Conservation (phyloP, 257 asterid species). For the Mentha longifolia region DNA sequence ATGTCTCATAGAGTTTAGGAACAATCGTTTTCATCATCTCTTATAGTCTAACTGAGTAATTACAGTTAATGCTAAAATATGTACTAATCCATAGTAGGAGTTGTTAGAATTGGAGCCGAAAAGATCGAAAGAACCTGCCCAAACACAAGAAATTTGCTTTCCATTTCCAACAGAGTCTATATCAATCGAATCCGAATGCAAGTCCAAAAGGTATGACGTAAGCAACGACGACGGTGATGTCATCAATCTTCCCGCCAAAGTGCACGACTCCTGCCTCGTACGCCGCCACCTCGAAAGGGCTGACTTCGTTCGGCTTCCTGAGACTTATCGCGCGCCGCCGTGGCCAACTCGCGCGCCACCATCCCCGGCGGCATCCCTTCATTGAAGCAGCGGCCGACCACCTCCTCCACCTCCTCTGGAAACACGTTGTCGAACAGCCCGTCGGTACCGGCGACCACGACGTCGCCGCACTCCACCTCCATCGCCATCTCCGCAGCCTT, state of each 20-base stretch:
- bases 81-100: too few relatives aligned
- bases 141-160: too few relatives aligned
- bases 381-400: conserved; percentile 14
- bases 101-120: too few relatives aligned
- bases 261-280: conserved; percentile 19
- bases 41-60: too few relatives aligned
- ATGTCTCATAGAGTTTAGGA: too few relatives aligned
- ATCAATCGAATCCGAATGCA: too few relatives aligned
- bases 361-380: background rate
- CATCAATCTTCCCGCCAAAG: conserved; percentile 56
- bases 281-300: conserved; percentile 44
- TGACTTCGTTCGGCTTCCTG: background rate
- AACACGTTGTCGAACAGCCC: conserved; percentile 55
- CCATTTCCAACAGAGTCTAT: too few relatives aligned
- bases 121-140: too few relatives aligned
- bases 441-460: conserved; percentile 50
- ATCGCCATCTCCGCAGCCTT: conserved; percentile 36
- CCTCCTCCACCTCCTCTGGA: conserved; percentile 32
- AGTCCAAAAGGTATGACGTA: background rate
- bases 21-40: too few relatives aligned
- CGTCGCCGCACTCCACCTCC: conserved; percentile 40
- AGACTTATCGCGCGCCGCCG: conserved; percentile 11
- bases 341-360: conserved; percentile 27
- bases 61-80: too few relatives aligned
- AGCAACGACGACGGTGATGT: conserved; percentile 54